A percentile compares a stretch with the other conserved stretches of the same genome.
Conservation (phyloP, 179 eudicot genomes). For the Gypsophila paniculata region DNA sequence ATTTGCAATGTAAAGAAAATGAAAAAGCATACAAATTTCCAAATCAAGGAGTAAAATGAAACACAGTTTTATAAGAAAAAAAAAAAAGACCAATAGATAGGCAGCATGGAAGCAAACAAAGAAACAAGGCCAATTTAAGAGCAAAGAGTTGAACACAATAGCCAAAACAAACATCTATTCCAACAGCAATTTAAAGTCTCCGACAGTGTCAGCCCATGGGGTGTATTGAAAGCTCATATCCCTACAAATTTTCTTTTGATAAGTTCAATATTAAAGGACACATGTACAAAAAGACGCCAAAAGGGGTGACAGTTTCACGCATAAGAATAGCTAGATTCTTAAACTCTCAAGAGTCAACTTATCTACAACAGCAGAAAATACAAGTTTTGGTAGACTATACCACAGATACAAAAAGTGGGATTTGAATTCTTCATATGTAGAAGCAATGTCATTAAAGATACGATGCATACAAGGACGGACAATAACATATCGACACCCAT, state of each 20-base stretch:
- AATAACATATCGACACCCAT: neutral
- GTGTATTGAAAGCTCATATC: neutral
- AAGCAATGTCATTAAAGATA: neutral
- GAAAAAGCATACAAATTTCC: neutral
- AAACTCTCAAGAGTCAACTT: neutral
- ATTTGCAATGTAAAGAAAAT: no score
- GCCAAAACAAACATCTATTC: no score
- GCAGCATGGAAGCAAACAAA: slow-evolving; percentile 7
- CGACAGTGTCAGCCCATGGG: neutral
- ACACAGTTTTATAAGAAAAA: neutral
- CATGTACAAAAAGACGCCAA: neutral
- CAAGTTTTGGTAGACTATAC: neutral
- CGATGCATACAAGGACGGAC: neutral
- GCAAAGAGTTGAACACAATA: neutral
- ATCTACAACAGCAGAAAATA: neutral
- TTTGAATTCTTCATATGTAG: no score
- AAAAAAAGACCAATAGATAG: neutral
- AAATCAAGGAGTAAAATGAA: neutral
- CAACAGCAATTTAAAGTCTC: neutral
- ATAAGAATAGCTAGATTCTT: no score
- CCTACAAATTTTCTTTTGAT: no score
- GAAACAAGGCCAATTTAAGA: neutral
- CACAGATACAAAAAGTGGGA: no score
- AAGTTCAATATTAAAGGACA: no score
- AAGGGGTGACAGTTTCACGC: neutral